A percentile compares a stretch with the other conserved stretches of the same genome.
These are phyloP conservation scores for Sugiyamaella boreocaroliniensis DNA, from an alignment of 805 yeast species.

Conservation along the genomic window DNA sequence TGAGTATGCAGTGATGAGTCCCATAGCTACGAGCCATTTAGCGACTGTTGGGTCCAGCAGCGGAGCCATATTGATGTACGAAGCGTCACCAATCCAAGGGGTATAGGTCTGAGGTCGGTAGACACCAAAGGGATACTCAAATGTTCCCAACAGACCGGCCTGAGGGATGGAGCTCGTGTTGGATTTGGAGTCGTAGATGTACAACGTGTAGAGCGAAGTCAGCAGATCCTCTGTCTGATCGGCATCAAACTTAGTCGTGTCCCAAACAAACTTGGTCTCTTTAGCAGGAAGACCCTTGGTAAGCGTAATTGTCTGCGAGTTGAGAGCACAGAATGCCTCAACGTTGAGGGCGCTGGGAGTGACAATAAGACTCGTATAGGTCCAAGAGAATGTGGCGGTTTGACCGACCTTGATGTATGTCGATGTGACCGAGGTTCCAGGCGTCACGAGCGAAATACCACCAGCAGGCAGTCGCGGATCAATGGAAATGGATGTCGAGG, in stretches of 20 bases:
- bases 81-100: slow-evolving; percentile 23
- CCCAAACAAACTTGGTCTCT: slow-evolving; percentile 31
- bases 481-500: slow-evolving; percentile 25
- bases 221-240: slow-evolving; percentile 23
- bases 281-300: slow-evolving; percentile 29
- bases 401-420: slow-evolving; percentile 35
- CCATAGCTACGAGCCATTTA: slow-evolving; percentile 19
- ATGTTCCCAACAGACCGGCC: slow-evolving; percentile 33
- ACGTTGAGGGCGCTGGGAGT: slow-evolving; percentile 34
- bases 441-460: slow-evolving; percentile 30
- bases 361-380: slow-evolving; percentile 31
- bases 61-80: slow-evolving; percentile 16
- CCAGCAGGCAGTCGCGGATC: slow-evolving; percentile 34
- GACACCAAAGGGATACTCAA: slow-evolving; percentile 31
- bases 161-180: slow-evolving; percentile 24
- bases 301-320: slow-evolving; percentile 33
- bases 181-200: slow-evolving; percentile 31
- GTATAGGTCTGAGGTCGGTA: slow-evolving; percentile 34
- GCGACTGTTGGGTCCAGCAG: slow-evolving; percentile 11
- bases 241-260: slow-evolving; percentile 29
- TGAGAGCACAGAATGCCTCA: slow-evolving; percentile 33
- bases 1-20: slow-evolving; percentile 10
- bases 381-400: slow-evolving; percentile 36
- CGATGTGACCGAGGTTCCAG: slow-evolving; percentile 28
- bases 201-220: slow-evolving; percentile 33